Percentiles rank a stretch among this genome's conserved stretches.
Conservation (phyloP, 2,329 filamentous ascomycete species). For the Exophiala xenobiotica region DNA sequence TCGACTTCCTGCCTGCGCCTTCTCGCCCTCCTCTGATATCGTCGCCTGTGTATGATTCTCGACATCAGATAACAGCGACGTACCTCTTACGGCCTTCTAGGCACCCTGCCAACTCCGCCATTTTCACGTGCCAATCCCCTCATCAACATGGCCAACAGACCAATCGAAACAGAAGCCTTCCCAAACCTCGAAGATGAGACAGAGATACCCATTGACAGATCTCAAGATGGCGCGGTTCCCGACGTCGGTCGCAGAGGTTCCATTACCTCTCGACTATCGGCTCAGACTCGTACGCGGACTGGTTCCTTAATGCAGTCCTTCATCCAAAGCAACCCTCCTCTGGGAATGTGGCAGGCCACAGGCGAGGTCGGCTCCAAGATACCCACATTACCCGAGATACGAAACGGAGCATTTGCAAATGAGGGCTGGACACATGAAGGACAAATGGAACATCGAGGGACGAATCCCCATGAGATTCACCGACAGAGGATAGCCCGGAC, state of each 20-base stretch:
- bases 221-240: neutral
- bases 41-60: too few relatives aligned
- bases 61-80: too few relatives aligned
- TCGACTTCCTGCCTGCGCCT: too few relatives aligned
- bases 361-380: constrained; percentile 35
- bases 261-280: constrained; percentile 14
- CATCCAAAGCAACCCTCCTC: constrained; percentile 35
- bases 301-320: constrained; percentile 29
- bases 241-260: constrained; percentile 2
- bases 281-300: constrained; percentile 20
- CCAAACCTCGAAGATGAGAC: constrained; percentile 10
- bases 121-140: neutral
- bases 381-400: constrained; percentile 35
- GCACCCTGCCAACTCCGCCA: neutral
- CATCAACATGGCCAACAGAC: constrained; percentile 7
- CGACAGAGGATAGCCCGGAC: constrained; percentile 29
- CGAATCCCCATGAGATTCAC: constrained; percentile 34
- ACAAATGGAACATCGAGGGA: constrained; percentile 34
- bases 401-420: constrained; percentile 33
- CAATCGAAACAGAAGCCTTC: constrained; percentile 15
- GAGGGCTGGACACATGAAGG: constrained; percentile 37
- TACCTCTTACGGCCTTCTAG: neutral
- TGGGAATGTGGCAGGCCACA: constrained; percentile 37
- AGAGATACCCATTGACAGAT: constrained; percentile 1
- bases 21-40: too few relatives aligned